Evolutionary conservation across 179 eudicot genomes (phyloP), one percentile per base, ranked within the genome.

Genomic region (Heliamphora pulchella): DNA sequence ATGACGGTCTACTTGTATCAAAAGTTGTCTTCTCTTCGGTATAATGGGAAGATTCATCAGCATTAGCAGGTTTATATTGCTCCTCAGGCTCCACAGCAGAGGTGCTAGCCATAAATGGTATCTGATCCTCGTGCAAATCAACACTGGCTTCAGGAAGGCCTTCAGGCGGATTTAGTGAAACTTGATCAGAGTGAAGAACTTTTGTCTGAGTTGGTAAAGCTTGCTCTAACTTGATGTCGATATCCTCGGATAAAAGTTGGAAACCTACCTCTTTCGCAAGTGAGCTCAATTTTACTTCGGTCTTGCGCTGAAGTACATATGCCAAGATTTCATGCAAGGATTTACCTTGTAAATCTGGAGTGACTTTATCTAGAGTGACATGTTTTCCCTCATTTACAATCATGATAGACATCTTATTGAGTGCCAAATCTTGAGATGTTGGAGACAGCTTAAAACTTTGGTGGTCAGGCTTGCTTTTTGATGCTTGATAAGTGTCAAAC

Each of bases 251-350:
- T 70, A 94, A 83, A 81, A 94, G 96, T 85, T 93, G 91, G 74
- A 94, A 94, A 74, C 98, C 98, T 46, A 83, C 96, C 84, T 93
- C 93, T 81, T 89, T 93, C 50, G 94, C 98, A 82, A 93, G 87
- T 41, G 92, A 86, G 86, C 96, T 93, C 71, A 94, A 80, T 81
- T 89, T 94, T 54, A 80, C 79, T 79, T 83, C 84, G 72, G 86
- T 88, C 82, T 87, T 89, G 66, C 80, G 85, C 84, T 81, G 86
- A 84, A 91, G 85, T 82, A 87, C 83, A 82, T 87, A 80, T 51
- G 87, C 76, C 89, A 93, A 86, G 79, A 91, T 86, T 80, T 94
- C 98, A 39, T 85, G 90, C 86, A 94, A 83, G 58, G 98, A 90
- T 73, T 88, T 85, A 68, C 91, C 84, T 83, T 87, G 87, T 80